Evolutionary conservation across 1,139 yeast genomes (phyloP).

Genomic region (Kodamaea arcana): DNA sequence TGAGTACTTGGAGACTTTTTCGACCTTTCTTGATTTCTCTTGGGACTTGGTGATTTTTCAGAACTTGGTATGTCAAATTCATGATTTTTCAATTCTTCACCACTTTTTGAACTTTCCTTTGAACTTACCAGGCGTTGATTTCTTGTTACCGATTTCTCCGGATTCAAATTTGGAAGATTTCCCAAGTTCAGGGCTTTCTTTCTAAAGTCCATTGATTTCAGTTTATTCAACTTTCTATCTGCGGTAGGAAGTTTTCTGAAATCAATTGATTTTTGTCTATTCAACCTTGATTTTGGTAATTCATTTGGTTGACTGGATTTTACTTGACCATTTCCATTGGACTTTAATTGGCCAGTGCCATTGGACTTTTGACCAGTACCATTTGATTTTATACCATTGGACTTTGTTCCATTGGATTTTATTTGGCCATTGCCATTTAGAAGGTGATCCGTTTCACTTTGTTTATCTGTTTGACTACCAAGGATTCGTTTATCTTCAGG

Average conservation of each 20-base stretch:
- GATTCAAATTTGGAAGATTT: slow-evolving; percentile 5
- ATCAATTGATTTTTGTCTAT: slow-evolving; percentile 12
- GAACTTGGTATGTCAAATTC: too few species aligned
- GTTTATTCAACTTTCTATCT: slow-evolving; percentile 10
- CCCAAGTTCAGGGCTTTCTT: background rate
- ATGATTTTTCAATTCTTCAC: slow-evolving; percentile 1
- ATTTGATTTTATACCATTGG: too few species aligned
- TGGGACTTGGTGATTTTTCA: too few species aligned
- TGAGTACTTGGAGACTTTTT: slow-evolving; percentile 1
- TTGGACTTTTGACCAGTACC: too few species aligned
- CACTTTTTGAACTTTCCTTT: too few species aligned
- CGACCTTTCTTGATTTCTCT: slow-evolving; percentile 2
- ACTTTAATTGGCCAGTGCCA: too few species aligned
- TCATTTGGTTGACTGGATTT: too few species aligned
- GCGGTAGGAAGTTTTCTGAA: slow-evolving; percentile 7
- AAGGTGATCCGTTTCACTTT: too few species aligned
- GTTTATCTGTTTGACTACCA: too few species aligned
- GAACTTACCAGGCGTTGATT: too few species aligned
- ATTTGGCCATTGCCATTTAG: slow-evolving; percentile 3
- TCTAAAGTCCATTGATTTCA: slow-evolving; percentile 13
- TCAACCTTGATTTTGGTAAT: slow-evolving; percentile 5
- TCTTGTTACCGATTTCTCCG: slow-evolving; percentile 7
- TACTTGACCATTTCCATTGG: too few species aligned
- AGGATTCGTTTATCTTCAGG: too few species aligned
- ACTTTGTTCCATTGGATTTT: slow-evolving; percentile 11